Base-by-base conservation (phyloP, 331 rosid species). In the Arachis monticola region DNA sequence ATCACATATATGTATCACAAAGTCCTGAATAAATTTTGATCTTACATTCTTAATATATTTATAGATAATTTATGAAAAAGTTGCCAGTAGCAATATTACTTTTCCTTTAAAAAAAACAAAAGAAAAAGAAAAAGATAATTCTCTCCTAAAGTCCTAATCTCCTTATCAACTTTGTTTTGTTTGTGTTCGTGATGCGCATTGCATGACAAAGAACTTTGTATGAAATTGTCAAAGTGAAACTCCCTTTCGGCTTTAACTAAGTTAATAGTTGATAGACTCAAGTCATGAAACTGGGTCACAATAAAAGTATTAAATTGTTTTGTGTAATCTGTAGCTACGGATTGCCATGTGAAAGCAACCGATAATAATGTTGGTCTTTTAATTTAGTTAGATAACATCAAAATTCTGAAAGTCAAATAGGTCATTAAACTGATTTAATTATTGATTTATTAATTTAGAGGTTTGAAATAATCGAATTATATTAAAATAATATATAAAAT, bases 311-410 rank as follows among this genome's bases (percentile, higher is more conserved):
- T 64, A n/a, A 58, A 22, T 74, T 38, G 55, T 74, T 5, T 5
- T 6, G 53, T 76, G 61, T 56, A 35, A 35, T 35, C 0, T 5
- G 40, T 35, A 45, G 67, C 51, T 30, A 44, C 30, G 42, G 22
- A 57, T 47, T 30, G 50, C 60, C 50, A 66, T 31, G 67, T 76
- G 80, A 76, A 67, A 76, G 68, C 44, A 44, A 66, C 61, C 5
- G 0, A 58, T 58, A 41, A 45, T 45, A 48, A 32, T 11, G 67
- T 57, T 67, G 58, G 61, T 44, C 50, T 22, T 22, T 22, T 22
- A 22, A 22, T 22, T 22, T 22, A 22, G 27, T 22, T 22, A 22
- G 27, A 22, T 22, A 22, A 22, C 27, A 22, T 22, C 27, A 22
- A 22, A 22, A 22, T 22, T 22, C 27, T 22, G 27, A 22, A 22